Conservation (phyloP, 805 yeast genomes). For the Ogataea henricii region DNA sequence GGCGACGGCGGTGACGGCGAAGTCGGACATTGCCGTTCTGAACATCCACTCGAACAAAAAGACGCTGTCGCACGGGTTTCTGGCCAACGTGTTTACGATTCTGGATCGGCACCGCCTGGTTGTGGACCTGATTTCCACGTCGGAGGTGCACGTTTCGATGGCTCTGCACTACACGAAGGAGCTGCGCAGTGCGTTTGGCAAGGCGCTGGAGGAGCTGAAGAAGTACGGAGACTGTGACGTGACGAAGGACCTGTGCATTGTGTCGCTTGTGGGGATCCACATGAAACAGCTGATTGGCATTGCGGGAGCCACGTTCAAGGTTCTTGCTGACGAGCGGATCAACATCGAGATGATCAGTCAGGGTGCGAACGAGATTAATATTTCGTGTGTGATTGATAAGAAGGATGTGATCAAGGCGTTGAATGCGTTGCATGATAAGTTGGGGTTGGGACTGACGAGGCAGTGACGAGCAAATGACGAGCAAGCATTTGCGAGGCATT, state of each 20-base stretch:
- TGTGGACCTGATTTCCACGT: constrained; percentile 93
- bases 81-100: constrained; percentile 86
- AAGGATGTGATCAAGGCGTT: constrained; percentile 82
- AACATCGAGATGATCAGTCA: constrained; percentile 98
- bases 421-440: constrained; percentile 76
- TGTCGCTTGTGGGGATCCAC: constrained; percentile 93
- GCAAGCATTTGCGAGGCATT: background rate
- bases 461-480: constrained; percentile 18
- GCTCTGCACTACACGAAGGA: constrained; percentile 84
- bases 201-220: constrained; percentile 76
- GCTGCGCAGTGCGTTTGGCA: constrained; percentile 51
- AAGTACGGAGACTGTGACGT: constrained; percentile 88
- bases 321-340: constrained; percentile 85
- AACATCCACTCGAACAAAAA: constrained; percentile 94
- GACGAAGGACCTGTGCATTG: constrained; percentile 83
- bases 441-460: constrained; percentile 63
- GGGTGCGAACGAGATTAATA: constrained; percentile 97
- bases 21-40: constrained; percentile 86
- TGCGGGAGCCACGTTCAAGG: constrained; percentile 95
- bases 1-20: constrained; percentile 96
- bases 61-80: constrained; percentile 89
- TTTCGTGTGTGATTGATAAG: constrained; percentile 90
- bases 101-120: constrained; percentile 83
- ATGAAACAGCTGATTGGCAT: constrained; percentile 97
- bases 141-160: constrained; percentile 98